phyloP scores from a whole-genome alignment of 2,329 filamentous ascomycete genomes.

The Paecilomyces dactylethromorphus region DNA sequence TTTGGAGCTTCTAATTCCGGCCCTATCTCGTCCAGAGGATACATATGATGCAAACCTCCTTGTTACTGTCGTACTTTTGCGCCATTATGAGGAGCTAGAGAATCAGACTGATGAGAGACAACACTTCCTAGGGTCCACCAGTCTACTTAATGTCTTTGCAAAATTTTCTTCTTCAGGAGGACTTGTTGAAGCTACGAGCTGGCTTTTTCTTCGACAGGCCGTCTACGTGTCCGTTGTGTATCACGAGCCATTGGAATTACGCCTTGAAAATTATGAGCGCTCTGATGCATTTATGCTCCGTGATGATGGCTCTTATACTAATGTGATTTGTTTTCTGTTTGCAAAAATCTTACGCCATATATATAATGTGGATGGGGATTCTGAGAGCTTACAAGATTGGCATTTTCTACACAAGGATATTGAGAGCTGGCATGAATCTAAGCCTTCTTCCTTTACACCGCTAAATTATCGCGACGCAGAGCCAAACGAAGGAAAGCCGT shows the following conservation, averaged over 20 bases:
- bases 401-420: conserved; percentile 17
- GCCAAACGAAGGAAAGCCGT: conserved; percentile 16
- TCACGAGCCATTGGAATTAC: conserved; percentile 29
- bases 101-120: conserved; percentile 25
- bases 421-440: conserved; percentile 22
- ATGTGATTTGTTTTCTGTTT: conserved; percentile 32
- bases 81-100: conserved; percentile 43
- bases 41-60: conserved; percentile 43
- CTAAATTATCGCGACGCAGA: conserved; percentile 23
- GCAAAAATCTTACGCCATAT: conserved; percentile 29
- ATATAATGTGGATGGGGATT: conserved; percentile 12
- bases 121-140: conserved; percentile 33
- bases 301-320: conserved; percentile 34
- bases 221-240: conserved; percentile 35
- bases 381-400: conserved; percentile 18
- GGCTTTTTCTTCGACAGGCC: conserved; percentile 37
- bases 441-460: conserved; percentile 26
- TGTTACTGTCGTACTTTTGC: conserved; percentile 43
- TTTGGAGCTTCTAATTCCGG: conserved; percentile 41
- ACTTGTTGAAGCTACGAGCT: conserved; percentile 34
- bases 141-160: conserved; percentile 32
- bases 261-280: conserved; percentile 31
- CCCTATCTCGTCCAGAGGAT: conserved; percentile 35
- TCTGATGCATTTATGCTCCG: conserved; percentile 30
- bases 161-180: conserved; percentile 34